Evolutionary conservation across 2,329 filamentous ascomycete genomes (phyloP), one percentile per base, ranked within the genome.

Genomic region (Orbilia javanica): DNA sequence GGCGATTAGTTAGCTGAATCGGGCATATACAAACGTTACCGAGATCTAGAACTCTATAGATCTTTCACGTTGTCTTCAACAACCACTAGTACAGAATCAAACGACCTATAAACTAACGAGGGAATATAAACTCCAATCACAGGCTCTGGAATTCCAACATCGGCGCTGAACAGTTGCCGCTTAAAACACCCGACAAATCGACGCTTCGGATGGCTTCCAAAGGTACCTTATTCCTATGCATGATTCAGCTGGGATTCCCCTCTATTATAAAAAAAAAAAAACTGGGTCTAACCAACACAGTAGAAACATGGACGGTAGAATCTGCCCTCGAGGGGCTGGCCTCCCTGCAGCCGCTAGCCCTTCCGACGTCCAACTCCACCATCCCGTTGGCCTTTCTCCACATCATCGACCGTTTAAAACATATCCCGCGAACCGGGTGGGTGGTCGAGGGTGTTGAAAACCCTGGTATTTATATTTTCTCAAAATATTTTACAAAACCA

Each of bases 361-460:
- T 53, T n/a, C 73, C 66, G 10, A 66, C 66, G 3, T 2, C 44
- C 13, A n/a, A 48, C 1, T 71, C 73, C 7, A 77, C 73, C 8
- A 27, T 50, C 10, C 73, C 73, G 11, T 62, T 77, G 1, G 73
- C 73, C 5, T 77, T 77, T n/a, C 44, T 77, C 1, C 73, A 77
- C 20, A 71, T 77, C 29, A 67, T 77, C 39, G 73, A 77, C 27
- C 66, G 73, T 34, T 52, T 77, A 42, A 77, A 77, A 39, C 73
- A 77, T 34, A 77, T 77, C 20, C 73, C 73, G 18, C 57, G 73
- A 11, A 77, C 73, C 8, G 73, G 73, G 13, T 77, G 73, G 73
- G 66, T 77, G 0, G 66, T 71, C 13, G 60, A 66, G 18, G 73
- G 73, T 1, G 44, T 77, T 31, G 73, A 77, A 13, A 77, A 77